These are phyloP conservation scores for Globisporangium viniferum DNA, from an alignment of 352 stramenopile genomes.

Conservation along the genomic window DNA sequence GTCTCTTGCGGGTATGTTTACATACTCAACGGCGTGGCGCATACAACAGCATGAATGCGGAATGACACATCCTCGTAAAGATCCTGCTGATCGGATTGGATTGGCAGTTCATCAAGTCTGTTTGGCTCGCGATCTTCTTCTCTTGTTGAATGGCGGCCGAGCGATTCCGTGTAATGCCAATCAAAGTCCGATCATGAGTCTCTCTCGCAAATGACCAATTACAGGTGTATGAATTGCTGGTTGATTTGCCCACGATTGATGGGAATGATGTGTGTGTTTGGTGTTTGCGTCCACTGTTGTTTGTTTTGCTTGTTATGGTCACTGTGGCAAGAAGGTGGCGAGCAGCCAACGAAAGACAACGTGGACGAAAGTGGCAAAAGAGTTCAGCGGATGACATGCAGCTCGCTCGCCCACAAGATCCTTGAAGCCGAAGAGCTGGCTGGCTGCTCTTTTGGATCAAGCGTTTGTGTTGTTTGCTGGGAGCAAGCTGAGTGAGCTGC, in stretches of 20 bases:
- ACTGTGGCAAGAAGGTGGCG: not conserved
- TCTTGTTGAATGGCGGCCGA: too few relatives aligned
- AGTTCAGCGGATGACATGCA: not conserved
- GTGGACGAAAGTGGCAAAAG: not conserved
- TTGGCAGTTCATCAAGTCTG: not conserved
- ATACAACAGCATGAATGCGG: not conserved
- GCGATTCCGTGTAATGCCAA: not conserved
- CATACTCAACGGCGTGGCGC: not conserved
- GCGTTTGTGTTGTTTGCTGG: not conserved
- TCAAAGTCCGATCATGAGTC: not conserved
- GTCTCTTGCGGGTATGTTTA: not conserved
- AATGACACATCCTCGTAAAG: not conserved
- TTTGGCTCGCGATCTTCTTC: not conserved
- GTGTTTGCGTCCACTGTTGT: not conserved
- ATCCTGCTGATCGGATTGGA: too few relatives aligned
- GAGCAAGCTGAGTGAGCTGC: not conserved
- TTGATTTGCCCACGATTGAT: too few relatives aligned
- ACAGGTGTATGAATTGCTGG: not conserved
- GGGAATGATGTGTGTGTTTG: not conserved
- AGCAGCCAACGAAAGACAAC: not conserved
- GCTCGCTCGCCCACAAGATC: not conserved
- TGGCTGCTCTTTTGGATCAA: not conserved
- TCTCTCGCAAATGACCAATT: not conserved
- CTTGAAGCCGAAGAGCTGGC: not conserved
- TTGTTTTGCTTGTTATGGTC: not conserved